Evolutionary conservation across 2,329 filamentous ascomycete genomes (phyloP).

Genomic region (Lachnellula hyalina): DNA sequence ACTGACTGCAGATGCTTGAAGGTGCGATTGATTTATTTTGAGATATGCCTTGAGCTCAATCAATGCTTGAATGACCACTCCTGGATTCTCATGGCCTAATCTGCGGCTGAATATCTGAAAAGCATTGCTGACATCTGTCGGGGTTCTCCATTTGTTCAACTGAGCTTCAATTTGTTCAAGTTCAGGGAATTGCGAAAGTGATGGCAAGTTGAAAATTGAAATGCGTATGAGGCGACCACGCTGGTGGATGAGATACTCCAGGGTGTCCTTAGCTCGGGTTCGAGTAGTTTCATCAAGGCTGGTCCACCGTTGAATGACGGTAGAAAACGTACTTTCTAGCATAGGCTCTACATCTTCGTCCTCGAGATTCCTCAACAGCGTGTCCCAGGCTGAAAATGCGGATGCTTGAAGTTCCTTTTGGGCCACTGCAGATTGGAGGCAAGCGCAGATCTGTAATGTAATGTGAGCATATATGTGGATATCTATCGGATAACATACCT

Average conservation of each 20-base stretch:
- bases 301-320: slow-evolving; percentile 77
- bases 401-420: slow-evolving; percentile 68
- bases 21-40: slow-evolving; percentile 63
- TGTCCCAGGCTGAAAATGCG: slow-evolving; percentile 79
- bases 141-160: slow-evolving; percentile 58
- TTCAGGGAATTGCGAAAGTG: slow-evolving; percentile 63
- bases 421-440: slow-evolving; percentile 76
- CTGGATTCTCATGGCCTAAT: slow-evolving; percentile 75
- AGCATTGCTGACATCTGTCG: slow-evolving; percentile 60
- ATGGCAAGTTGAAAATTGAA: slow-evolving; percentile 72
- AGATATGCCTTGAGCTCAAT: slow-evolving; percentile 72
- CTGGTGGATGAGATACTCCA: slow-evolving; percentile 41
- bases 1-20: slow-evolving; percentile 74
- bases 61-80: slow-evolving; percentile 78
- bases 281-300: slow-evolving; percentile 57
- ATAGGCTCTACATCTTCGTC: slow-evolving; percentile 74
- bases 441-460: slow-evolving; percentile 71
- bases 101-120: slow-evolving; percentile 69
- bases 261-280: slow-evolving; percentile 53
- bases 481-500: slow-evolving; percentile 51
- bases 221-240: slow-evolving; percentile 49
- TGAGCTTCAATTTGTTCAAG: slow-evolving; percentile 63
- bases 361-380: slow-evolving; percentile 68
- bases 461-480: slow-evolving; percentile 35
- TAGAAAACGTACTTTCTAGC: slow-evolving; percentile 83